These are phyloP conservation scores for Fallopia convolvulus DNA, from an alignment of 148 eudicot genomes.

Conservation along the genomic window DNA sequence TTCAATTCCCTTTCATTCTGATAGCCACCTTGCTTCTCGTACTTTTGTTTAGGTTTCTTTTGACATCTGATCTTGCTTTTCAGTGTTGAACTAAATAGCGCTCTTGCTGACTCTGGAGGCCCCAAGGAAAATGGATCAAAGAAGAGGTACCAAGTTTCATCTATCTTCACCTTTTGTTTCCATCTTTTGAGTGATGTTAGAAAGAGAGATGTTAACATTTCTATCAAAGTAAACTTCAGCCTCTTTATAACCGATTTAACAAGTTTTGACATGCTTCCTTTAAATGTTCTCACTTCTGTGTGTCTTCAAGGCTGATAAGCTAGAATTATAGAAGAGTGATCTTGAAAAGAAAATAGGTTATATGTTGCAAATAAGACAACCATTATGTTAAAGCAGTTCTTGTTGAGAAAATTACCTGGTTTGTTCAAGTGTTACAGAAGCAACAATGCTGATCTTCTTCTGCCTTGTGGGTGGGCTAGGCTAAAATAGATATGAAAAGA, in stretches of 20 bases:
- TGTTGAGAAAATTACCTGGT: background rate
- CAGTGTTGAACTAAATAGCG: slow-evolving; percentile 63
- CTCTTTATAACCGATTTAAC: background rate
- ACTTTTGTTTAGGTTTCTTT: background rate
- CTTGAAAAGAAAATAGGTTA: background rate
- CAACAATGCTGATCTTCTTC: background rate
- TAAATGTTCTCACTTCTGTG: background rate
- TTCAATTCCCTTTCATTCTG: background rate
- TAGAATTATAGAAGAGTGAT: background rate
- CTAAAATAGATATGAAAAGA: background rate
- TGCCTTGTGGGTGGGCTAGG: no score
- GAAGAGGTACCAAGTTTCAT: slow-evolving; percentile 46
- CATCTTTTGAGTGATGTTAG: background rate
- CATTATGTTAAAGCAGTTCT: background rate
- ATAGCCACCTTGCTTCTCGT: background rate
- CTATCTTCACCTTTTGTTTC: background rate
- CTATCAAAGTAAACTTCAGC: background rate
- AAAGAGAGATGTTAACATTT: background rate
- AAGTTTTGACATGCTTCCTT: background rate
- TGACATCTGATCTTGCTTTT: background rate
- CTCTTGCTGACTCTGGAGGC: slow-evolving; percentile 46
- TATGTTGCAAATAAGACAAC: background rate
- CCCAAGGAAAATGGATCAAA: slow-evolving; percentile 54
- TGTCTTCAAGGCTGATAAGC: background rate
- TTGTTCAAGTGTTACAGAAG: background rate